These are phyloP conservation scores for Coemansia sp. DNA, from an alignment of 192 early-diverging fungal genomes.

Conservation along the genomic window DNA sequence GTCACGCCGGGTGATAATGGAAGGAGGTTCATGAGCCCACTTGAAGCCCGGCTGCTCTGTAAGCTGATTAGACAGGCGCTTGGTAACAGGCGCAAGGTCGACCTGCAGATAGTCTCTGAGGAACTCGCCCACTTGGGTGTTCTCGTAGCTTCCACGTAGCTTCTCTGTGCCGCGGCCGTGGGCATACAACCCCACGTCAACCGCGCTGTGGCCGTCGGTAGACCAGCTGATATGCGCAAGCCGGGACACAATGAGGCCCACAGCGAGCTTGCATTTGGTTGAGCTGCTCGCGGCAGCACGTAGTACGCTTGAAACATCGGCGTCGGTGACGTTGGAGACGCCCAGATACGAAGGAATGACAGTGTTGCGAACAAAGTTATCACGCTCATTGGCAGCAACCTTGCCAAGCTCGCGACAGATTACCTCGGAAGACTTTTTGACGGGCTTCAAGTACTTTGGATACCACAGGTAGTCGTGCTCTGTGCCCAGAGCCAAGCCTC, in stretches of 20 bases:
- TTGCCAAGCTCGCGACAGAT: conserved; percentile 20
- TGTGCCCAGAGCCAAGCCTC: conserved; percentile 55
- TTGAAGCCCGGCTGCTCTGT: conserved; percentile 7
- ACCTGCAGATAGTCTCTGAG: conserved; percentile 58
- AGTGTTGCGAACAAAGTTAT: background rate
- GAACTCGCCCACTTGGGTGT: conserved; percentile 64
- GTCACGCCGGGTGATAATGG: conserved; percentile 2
- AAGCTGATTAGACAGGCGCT: conserved; percentile 37
- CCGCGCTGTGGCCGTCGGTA: conserved; percentile 86
- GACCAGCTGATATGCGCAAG: conserved; percentile 61
- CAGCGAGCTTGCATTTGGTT: conserved; percentile 13
- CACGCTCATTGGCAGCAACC: background rate
- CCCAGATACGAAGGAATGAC: conserved; percentile 36
- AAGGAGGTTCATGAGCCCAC: conserved; percentile 3
- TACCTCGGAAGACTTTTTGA: conserved; percentile 34
- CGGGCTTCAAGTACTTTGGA: conserved; percentile 26
- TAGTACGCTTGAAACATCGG: conserved; percentile 16
- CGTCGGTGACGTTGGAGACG: conserved; percentile 25
- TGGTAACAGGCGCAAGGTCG: conserved; percentile 54
- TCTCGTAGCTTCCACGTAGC: conserved; percentile 62
- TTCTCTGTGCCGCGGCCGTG: conserved; percentile 38
- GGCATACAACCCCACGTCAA: conserved; percentile 87
- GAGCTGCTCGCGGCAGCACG: background rate
- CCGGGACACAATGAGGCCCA: conserved; percentile 25
- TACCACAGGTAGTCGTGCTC: conserved; percentile 60